Percentiles rank a stretch among this genome's conserved stretches.
These are phyloP conservation scores for Ceratocystis ficicola DNA, from an alignment of 2,329 filamentous ascomycete genomes.

Conservation along the genomic window DNA sequence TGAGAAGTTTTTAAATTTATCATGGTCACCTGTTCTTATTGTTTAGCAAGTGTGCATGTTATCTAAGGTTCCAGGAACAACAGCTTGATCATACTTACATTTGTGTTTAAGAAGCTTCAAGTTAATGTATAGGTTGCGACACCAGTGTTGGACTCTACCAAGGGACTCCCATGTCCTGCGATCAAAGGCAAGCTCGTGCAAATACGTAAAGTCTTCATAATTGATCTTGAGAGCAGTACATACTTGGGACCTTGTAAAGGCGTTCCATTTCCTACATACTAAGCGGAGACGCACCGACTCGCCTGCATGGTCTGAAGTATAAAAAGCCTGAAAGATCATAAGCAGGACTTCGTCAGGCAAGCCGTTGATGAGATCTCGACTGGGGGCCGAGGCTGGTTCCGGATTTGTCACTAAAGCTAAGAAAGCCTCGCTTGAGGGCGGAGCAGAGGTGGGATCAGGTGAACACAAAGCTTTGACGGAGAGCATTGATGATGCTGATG, in stretches of 20 bases:
- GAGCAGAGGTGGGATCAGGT: neutral
- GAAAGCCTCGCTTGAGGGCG: neutral
- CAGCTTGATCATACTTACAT: conserved; percentile 29
- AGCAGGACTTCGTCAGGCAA: conserved; percentile 17
- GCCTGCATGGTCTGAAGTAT: neutral
- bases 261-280: conserved; percentile 40
- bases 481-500: neutral
- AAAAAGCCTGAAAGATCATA: conserved; percentile 2
- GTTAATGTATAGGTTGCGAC: conserved; percentile 40
- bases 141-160: conserved; percentile 32
- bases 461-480: neutral
- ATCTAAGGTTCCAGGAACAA: neutral
- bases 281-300: conserved; percentile 31
- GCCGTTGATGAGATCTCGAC: conserved; percentile 7
- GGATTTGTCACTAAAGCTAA: neutral
- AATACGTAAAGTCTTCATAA: conserved; percentile 24
- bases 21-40: neutral
- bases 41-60: neutral
- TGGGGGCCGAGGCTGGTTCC: neutral
- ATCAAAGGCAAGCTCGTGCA: neutral
- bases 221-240: conserved; percentile 40
- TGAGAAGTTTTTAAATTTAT: too few relatives aligned
- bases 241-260: conserved; percentile 35
- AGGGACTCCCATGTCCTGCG: conserved; percentile 25
- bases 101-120: conserved; percentile 43